A percentile compares a stretch with the other conserved stretches of the same genome.
Conservation (phyloP, 352 stramenopile species). For the Phytophthora kernoviae region DNA sequence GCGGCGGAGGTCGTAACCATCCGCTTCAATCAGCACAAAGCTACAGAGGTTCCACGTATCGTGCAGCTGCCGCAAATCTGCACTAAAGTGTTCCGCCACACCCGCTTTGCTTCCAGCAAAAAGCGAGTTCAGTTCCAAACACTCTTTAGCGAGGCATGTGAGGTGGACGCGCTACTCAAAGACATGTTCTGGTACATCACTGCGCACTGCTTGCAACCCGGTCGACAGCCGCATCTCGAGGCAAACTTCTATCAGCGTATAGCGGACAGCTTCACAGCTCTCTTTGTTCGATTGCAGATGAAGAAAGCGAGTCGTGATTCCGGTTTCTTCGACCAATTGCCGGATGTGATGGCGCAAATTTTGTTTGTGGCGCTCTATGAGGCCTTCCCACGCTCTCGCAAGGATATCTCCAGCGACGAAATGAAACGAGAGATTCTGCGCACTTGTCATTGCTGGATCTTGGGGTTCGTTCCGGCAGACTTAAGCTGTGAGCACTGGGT, state of each 20-base stretch:
- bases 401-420: slow-evolving; percentile 40
- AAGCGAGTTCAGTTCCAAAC: slow-evolving; percentile 47
- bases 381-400: slow-evolving; percentile 70
- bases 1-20: slow-evolving; percentile 70
- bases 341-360: slow-evolving; percentile 64
- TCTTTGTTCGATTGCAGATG: slow-evolving; percentile 72
- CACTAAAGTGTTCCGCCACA: slow-evolving; percentile 56
- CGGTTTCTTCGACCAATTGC: slow-evolving; percentile 60
- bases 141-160: slow-evolving; percentile 41
- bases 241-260: slow-evolving; percentile 60
- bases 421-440: slow-evolving; percentile 48
- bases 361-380: slow-evolving; percentile 72
- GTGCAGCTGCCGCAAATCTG: slow-evolving; percentile 57
- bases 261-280: slow-evolving; percentile 66
- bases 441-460: slow-evolving; percentile 68
- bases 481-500: slow-evolving; percentile 61
- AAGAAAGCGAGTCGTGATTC: slow-evolving; percentile 48
- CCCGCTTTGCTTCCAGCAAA: slow-evolving; percentile 33
- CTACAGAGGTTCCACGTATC: slow-evolving; percentile 56
- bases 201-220: slow-evolving; percentile 59
- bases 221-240: slow-evolving; percentile 45
- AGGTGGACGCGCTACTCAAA: slow-evolving; percentile 66
- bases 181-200: slow-evolving; percentile 83
- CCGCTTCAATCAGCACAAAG: slow-evolving; percentile 47
- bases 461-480: slow-evolving; percentile 59